Evolutionary conservation across 1,284 basidiomycete genomes (phyloP).

Genomic region (Moesziomyces sp.): DNA sequence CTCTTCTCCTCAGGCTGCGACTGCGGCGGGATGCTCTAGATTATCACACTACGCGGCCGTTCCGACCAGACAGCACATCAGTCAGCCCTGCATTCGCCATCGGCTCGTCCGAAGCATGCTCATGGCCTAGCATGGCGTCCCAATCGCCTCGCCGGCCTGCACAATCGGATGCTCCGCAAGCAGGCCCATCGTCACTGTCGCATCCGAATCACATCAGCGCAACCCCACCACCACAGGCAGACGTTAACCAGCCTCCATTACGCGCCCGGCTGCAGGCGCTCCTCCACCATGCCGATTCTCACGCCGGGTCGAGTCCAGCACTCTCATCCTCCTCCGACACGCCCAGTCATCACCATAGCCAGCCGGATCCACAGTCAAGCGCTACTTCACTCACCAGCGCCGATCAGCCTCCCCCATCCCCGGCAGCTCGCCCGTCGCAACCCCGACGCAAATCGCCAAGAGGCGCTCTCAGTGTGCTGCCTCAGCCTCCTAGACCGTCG

Average conservation of each 20-base stretch:
- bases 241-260: conserved; percentile 21
- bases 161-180: conserved; percentile 8
- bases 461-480: conserved; percentile 29
- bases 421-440: conserved; percentile 2
- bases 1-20: neutral
- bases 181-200: conserved; percentile 13
- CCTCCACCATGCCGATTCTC: conserved; percentile 29
- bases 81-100: too few species aligned
- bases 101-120: conserved; percentile 3
- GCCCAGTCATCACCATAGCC: conserved; percentile 15
- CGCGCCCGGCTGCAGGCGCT: conserved; percentile 34
- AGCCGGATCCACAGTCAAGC: conserved; percentile 15
- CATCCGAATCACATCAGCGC: conserved; percentile 2
- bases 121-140: conserved; percentile 5
- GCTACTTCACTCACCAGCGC: conserved; percentile 24
- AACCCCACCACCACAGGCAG: neutral
- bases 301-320: conserved; percentile 27
- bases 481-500: neutral
- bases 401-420: conserved; percentile 6
- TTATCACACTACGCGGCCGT: neutral
- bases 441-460: conserved; percentile 6
- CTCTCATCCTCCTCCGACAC: conserved; percentile 29
- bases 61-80: neutral
- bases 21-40: too few species aligned
- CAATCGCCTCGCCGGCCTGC: conserved; percentile 2